Evolutionary conservation across 208 protist species (phyloP).

Genomic region (Crithidia thermophila): DNA sequence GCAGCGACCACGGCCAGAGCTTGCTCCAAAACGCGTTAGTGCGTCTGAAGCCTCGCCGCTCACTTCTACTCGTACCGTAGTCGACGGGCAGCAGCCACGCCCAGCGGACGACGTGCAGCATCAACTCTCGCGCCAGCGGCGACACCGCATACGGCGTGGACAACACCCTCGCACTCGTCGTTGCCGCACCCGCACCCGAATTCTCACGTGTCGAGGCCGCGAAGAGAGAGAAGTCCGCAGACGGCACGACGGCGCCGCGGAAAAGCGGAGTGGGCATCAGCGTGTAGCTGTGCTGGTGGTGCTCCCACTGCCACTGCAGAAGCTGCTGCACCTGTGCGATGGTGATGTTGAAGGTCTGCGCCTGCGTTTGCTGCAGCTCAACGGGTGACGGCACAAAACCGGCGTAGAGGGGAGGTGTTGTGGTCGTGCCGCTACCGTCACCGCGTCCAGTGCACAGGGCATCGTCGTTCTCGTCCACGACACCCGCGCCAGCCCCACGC

Average conservation of each 20-base stretch:
- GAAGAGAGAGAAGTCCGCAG: slow-evolving; percentile 17
- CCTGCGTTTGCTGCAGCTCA: slow-evolving; percentile 52
- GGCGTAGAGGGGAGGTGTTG: slow-evolving; percentile 32
- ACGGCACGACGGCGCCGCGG: slow-evolving; percentile 34
- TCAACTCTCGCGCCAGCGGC: slow-evolving; percentile 53
- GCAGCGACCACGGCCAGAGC: too few species aligned
- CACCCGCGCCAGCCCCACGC: slow-evolving; percentile 32
- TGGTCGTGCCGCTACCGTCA: background rate
- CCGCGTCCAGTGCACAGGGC: background rate
- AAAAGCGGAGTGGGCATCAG: slow-evolving; percentile 50
- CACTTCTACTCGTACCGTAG: too few species aligned
- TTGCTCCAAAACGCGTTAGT: too few species aligned
- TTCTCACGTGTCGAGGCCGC: background rate
- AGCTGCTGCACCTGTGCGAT: slow-evolving; percentile 68
- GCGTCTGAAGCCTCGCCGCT: too few species aligned
- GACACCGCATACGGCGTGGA: slow-evolving; percentile 39
- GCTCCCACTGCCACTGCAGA: slow-evolving; percentile 80
- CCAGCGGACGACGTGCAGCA: slow-evolving; percentile 56
- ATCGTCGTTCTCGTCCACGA: background rate
- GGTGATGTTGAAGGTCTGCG: slow-evolving; percentile 53
- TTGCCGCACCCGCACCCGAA: background rate
- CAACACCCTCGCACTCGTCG: background rate
- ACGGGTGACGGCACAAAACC: slow-evolving; percentile 49
- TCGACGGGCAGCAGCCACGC: slow-evolving; percentile 64
- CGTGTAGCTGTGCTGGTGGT: slow-evolving; percentile 71